phyloP scores from a whole-genome alignment of 352 stramenopile genomes.

The Paralagenidium karlingii region DNA sequence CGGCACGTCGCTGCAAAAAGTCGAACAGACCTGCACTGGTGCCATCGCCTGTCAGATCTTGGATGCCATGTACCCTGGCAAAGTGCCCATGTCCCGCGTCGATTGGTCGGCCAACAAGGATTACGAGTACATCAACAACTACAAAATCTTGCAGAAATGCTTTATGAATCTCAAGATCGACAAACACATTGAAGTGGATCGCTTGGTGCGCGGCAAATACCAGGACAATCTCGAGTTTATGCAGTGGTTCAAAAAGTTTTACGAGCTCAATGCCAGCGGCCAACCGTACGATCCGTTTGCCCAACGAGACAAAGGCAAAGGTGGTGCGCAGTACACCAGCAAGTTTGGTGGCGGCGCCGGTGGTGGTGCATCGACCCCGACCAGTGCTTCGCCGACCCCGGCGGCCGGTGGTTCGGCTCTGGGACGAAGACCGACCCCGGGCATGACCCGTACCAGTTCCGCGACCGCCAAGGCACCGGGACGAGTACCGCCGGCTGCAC shows the following conservation, averaged over 20 bases:
- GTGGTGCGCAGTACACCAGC: constrained; percentile 64
- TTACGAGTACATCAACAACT: constrained; percentile 99
- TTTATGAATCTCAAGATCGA: constrained; percentile 96
- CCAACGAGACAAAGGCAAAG: constrained; percentile 91
- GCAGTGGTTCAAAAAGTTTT: constrained; percentile 96
- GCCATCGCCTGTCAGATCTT: constrained; percentile 97
- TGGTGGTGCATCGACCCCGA: constrained; percentile 12
- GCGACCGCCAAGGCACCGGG: too few relatives aligned
- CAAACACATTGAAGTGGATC: constrained; percentile 95
- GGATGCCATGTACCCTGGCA: constrained; percentile 89
- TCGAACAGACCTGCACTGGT: constrained; percentile 95
- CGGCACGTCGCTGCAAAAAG: constrained; percentile 89
- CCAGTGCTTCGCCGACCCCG: too few relatives aligned
- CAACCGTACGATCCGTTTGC: constrained; percentile 90
- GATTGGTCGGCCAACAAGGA: constrained; percentile 96
- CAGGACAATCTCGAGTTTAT: constrained; percentile 99
- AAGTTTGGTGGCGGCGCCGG: constrained; percentile 36
- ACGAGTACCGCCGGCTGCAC: too few relatives aligned
- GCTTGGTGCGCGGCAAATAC: constrained; percentile 97
- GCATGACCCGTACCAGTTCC: too few relatives aligned
- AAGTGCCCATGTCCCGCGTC: constrained; percentile 94
- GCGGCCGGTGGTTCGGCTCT: too few relatives aligned
- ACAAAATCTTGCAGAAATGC: constrained; percentile 98
- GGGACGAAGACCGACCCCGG: too few relatives aligned
- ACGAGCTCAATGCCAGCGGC: constrained; percentile 75